These are phyloP conservation scores for Mycena belliarum DNA, from an alignment of 768 basidiomycete species.

Conservation along the genomic window DNA sequence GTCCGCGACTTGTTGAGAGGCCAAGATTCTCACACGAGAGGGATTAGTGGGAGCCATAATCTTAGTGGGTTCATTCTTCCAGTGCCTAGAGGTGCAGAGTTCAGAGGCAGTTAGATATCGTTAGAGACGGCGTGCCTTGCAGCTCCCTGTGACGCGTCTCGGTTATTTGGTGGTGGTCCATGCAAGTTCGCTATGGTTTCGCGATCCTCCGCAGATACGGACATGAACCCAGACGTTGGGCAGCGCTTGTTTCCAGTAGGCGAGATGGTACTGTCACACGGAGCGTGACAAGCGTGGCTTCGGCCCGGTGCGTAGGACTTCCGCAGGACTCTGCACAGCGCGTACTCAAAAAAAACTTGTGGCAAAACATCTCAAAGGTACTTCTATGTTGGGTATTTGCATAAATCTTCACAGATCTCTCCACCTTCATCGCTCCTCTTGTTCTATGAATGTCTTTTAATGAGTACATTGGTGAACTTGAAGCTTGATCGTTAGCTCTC, in stretches of 20 bases:
- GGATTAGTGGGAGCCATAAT: neutral
- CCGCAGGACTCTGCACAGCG: no score
- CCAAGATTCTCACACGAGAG: constrained; percentile 3
- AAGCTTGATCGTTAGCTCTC: no score
- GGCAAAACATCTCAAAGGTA: no score
- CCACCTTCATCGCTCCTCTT: no score
- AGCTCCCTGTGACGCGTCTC: constrained; percentile 15
- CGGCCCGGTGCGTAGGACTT: no score
- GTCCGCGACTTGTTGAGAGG: neutral
- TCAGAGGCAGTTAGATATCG: neutral
- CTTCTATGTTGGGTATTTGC: no score
- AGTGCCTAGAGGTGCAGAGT: neutral
- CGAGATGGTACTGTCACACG: no score
- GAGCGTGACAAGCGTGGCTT: neutral
- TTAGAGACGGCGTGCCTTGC: neutral
- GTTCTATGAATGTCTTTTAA: no score
- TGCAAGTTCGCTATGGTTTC: neutral
- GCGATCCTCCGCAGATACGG: constrained; percentile 2
- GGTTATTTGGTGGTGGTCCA: neutral
- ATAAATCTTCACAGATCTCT: no score
- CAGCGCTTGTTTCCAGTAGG: neutral
- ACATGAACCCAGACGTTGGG: neutral
- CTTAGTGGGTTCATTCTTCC: constrained; percentile 2
- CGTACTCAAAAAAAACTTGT: no score
- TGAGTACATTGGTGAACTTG: no score